These are phyloP conservation scores for Pythium coloratum DNA, from an alignment of 352 stramenopile genomes.

Conservation along the genomic window DNA sequence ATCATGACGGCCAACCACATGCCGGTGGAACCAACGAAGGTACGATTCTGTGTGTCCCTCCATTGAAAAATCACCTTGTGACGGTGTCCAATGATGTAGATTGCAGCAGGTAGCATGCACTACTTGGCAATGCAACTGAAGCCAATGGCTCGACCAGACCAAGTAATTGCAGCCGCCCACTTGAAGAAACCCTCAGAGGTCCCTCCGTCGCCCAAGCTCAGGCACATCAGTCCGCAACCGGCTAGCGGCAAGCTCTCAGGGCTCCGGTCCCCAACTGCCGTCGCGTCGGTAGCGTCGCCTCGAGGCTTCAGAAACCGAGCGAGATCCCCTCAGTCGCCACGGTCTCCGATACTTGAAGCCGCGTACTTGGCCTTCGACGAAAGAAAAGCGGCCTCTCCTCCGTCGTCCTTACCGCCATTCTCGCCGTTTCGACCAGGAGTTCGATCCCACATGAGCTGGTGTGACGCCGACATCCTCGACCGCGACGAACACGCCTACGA, in stretches of 20 bases:
- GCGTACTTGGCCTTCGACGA: not conserved
- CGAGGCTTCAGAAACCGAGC: not conserved
- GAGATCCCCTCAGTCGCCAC: not conserved
- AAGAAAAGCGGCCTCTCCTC: not conserved
- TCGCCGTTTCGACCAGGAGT: not conserved
- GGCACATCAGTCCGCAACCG: not conserved
- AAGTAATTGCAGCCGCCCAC: conserved; percentile 38
- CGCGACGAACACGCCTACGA: conserved; percentile 7
- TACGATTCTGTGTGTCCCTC: conserved; percentile 11
- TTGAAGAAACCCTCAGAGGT: not conserved
- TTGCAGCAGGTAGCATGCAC: conserved; percentile 44
- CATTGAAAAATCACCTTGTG: not conserved
- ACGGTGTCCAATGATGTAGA: conserved; percentile 5
- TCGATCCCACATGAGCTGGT: not conserved
- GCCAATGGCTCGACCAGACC: conserved; percentile 34
- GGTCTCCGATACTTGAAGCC: not conserved
- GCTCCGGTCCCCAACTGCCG: not conserved
- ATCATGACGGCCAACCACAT: conserved; percentile 43
- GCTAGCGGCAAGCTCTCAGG: conserved; percentile 2
- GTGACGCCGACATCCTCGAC: conserved; percentile 3
- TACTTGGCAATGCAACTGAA: conserved; percentile 46
- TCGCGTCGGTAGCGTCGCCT: not conserved
- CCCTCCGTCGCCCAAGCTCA: not conserved
- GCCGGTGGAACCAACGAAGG: conserved; percentile 30
- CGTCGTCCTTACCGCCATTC: not conserved